Evolutionary conservation across 805 yeast species (phyloP).

Genomic region (Saturnispora galanensis): DNA sequence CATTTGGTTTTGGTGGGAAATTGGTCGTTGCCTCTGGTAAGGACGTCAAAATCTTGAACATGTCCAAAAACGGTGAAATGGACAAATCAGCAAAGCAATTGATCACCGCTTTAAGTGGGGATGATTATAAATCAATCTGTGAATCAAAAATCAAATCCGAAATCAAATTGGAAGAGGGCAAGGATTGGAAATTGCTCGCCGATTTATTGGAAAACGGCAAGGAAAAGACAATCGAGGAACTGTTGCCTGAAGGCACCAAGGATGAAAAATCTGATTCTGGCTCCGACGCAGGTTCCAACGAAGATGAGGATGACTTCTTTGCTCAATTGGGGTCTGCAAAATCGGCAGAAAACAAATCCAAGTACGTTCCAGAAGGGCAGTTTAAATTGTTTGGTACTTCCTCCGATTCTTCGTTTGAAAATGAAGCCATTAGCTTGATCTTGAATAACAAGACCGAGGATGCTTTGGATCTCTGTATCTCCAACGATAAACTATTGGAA

Average conservation of each 20-base stretch:
- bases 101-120: constrained; percentile 45
- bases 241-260: constrained; percentile 11
- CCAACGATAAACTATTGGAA: constrained; percentile 56
- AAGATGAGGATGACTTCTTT: constrained; percentile 33
- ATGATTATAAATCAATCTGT: constrained; percentile 46
- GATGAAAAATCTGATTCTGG: constrained; percentile 15
- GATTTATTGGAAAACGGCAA: constrained; percentile 43
- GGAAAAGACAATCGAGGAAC: constrained; percentile 36
- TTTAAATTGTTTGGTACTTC: constrained; percentile 32
- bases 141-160: constrained; percentile 39
- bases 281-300: constrained; percentile 8
- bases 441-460: constrained; percentile 51
- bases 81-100: constrained; percentile 33
- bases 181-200: constrained; percentile 58
- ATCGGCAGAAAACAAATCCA: constrained; percentile 9
- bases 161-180: constrained; percentile 24
- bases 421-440: constrained; percentile 42
- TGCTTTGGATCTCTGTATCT: constrained; percentile 62
- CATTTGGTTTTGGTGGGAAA: constrained; percentile 93
- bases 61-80: constrained; percentile 32
- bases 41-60: constrained; percentile 18
- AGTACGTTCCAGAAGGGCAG: constrained; percentile 42
- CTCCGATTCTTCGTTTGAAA: constrained; percentile 26
- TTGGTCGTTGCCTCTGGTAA: constrained; percentile 41
- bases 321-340: constrained; percentile 21